Conservation (phyloP, 495 filamentous ascomycete genomes). For the Penicillium parvum region DNA sequence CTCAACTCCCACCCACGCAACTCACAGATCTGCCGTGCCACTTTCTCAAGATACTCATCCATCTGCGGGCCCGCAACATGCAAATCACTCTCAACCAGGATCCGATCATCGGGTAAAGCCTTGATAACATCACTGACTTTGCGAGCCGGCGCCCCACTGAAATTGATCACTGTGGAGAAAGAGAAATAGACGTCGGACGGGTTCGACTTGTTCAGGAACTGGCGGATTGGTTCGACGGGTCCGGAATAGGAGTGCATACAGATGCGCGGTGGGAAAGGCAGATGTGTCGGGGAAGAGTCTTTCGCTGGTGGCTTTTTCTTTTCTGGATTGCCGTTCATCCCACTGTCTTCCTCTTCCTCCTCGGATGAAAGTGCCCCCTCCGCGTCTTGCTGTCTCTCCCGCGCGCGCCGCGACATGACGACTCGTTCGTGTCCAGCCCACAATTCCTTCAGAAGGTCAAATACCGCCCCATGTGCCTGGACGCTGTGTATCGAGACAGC, state of each 20-base stretch:
- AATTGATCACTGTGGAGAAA: constrained; percentile 81
- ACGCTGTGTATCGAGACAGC: constrained; percentile 89
- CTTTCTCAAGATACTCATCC: constrained; percentile 72
- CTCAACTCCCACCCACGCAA: constrained; percentile 74
- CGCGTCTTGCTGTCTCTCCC: constrained; percentile 37
- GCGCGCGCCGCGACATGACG: constrained; percentile 60
- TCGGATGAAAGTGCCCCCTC: constrained; percentile 31
- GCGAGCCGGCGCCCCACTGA: constrained; percentile 50
- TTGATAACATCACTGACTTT: constrained; percentile 64
- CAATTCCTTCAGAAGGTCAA: constrained; percentile 65
- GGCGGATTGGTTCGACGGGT: constrained; percentile 65
- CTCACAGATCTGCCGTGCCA: constrained; percentile 65
- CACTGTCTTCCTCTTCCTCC: constrained; percentile 14
- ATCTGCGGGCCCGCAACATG: constrained; percentile 80
- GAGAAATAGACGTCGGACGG: constrained; percentile 82
- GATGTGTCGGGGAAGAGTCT: constrained; percentile 32
- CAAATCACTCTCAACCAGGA: constrained; percentile 87
- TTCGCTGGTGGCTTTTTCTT: constrained; percentile 27
- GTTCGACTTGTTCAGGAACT: constrained; percentile 70
- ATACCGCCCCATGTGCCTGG: constrained; percentile 78
- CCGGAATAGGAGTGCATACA: constrained; percentile 95
- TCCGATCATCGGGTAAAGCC: constrained; percentile 66
- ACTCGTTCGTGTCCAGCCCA: constrained; percentile 82
- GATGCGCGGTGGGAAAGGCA: constrained; percentile 81
- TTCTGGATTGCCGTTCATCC: constrained; percentile 1